Evolutionary conservation across 2,329 filamentous ascomycete species (phyloP).

Genomic region (Dichotomopilus funicola): DNA sequence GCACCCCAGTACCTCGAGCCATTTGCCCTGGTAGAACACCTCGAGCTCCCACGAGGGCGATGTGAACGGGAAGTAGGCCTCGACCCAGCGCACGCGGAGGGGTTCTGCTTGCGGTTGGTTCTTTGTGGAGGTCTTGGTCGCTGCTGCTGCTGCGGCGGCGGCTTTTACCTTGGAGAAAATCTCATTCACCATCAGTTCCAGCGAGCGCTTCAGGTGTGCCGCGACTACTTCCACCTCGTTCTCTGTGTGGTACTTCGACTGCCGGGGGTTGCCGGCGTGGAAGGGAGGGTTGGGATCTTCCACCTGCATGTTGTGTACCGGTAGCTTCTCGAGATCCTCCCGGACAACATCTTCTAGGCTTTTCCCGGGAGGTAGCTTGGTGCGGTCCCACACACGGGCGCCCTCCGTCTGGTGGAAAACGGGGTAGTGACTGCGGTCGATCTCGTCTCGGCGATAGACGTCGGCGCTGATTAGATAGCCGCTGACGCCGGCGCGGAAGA

Average conservation of each 20-base stretch:
- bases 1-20: conserved; percentile 93
- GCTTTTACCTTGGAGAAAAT: conserved; percentile 74
- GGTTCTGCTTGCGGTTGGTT: conserved; percentile 46
- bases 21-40: conserved; percentile 88
- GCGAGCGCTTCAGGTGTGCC: conserved; percentile 77
- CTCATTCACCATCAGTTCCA: conserved; percentile 85
- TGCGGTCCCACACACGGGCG: conserved; percentile 79
- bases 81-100: conserved; percentile 84
- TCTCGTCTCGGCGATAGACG: conserved; percentile 90
- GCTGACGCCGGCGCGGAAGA: conserved; percentile 65
- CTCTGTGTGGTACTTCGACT: conserved; percentile 60
- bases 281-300: conserved; percentile 77
- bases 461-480: conserved; percentile 87
- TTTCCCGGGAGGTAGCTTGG: conserved; percentile 48
- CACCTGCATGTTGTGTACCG: conserved; percentile 67
- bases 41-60: conserved; percentile 94
- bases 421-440: conserved; percentile 92
- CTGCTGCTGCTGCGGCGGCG: conserved; percentile 44
- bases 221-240: conserved; percentile 78
- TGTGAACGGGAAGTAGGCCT: conserved; percentile 96
- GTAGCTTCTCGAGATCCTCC: conserved; percentile 64
- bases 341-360: conserved; percentile 56
- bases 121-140: not conserved
- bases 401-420: conserved; percentile 99
- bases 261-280: conserved; percentile 76